phyloP scores from a whole-genome alignment of 192 early-diverging fungal species.

The Chytriomyces hyalinus region DNA sequence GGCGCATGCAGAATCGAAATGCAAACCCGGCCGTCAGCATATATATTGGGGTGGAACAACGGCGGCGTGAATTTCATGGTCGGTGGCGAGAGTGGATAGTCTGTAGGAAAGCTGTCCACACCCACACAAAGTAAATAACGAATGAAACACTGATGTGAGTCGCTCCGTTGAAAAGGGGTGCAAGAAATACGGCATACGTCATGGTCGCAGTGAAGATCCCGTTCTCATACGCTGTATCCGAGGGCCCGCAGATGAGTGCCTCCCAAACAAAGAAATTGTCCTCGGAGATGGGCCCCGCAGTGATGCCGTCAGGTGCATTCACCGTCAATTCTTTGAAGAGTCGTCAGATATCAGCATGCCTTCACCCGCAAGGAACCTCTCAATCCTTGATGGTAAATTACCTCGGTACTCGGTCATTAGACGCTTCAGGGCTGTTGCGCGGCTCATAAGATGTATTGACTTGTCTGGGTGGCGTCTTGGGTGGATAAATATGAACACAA shows the following conservation, averaged over 20 bases:
- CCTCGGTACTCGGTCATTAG: conserved; percentile 44
- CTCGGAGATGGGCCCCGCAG: conserved; percentile 60
- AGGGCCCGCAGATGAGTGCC: conserved; percentile 84
- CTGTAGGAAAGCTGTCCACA: conserved; percentile 73
- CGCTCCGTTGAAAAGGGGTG: background rate
- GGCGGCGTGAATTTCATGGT: conserved; percentile 95
- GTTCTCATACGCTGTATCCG: conserved; percentile 92
- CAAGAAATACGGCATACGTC: conserved; percentile 23
- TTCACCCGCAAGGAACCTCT: background rate
- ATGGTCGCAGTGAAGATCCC: conserved; percentile 91
- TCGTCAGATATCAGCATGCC: background rate
- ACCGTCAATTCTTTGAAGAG: conserved; percentile 35
- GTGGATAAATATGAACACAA: no score
- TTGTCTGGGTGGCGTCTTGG: no score
- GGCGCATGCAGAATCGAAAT: conserved; percentile 98
- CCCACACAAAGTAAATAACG: background rate
- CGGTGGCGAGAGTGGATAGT: conserved; percentile 96
- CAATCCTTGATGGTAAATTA: background rate
- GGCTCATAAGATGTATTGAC: conserved; percentile 1
- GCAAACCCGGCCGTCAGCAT: conserved; percentile 93
- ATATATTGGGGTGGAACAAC: conserved; percentile 93
- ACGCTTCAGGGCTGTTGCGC: conserved; percentile 33
- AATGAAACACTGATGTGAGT: background rate
- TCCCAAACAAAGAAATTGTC: conserved; percentile 91
- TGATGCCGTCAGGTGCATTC: conserved; percentile 39